Evolutionary conservation across 164 flowering plant species (phyloP).

Genomic region (Amborella trichopoda): DNA sequence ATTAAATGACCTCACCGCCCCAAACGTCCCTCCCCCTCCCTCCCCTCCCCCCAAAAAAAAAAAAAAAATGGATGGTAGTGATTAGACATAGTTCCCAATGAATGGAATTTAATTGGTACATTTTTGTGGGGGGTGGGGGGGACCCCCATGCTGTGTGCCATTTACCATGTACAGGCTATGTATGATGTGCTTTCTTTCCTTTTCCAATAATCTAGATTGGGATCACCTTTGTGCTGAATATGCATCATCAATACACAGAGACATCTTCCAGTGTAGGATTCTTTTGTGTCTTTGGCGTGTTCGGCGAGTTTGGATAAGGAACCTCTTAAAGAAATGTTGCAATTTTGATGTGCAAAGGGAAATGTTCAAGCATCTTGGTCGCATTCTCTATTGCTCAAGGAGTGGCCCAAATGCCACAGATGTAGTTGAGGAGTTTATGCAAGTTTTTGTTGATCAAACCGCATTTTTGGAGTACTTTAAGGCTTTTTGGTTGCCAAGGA

Average conservation of each 20-base stretch:
- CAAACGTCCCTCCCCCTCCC: too few species aligned
- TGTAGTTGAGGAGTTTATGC: conserved; percentile 39
- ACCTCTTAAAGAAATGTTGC: conserved; percentile 29
- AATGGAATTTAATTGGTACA: too few species aligned
- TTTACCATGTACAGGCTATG: too few species aligned
- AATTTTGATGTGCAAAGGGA: conserved; percentile 38
- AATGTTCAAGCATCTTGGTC: conserved; percentile 36
- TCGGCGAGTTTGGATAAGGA: conserved; percentile 40
- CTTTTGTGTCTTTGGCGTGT: conserved; percentile 37
- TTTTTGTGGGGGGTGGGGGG: too few species aligned
- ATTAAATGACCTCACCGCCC: too few species aligned
- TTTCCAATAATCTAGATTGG: neutral
- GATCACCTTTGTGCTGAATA: neutral
- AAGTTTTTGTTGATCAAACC: conserved; percentile 38
- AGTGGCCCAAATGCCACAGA: conserved; percentile 18
- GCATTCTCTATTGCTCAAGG: conserved; percentile 28
- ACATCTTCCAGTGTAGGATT: conserved; percentile 36
- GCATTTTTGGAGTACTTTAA: conserved; percentile 38
- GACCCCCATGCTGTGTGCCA: too few species aligned
- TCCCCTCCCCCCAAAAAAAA: too few species aligned
- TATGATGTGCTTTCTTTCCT: neutral
- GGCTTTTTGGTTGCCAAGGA: conserved; percentile 26
- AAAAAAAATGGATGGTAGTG: too few species aligned
- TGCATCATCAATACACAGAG: conserved; percentile 20
- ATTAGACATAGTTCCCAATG: too few species aligned